Evolutionary conservation across 768 basidiomycete genomes (phyloP).

Genomic region (Cyclocybe cylindracea): DNA sequence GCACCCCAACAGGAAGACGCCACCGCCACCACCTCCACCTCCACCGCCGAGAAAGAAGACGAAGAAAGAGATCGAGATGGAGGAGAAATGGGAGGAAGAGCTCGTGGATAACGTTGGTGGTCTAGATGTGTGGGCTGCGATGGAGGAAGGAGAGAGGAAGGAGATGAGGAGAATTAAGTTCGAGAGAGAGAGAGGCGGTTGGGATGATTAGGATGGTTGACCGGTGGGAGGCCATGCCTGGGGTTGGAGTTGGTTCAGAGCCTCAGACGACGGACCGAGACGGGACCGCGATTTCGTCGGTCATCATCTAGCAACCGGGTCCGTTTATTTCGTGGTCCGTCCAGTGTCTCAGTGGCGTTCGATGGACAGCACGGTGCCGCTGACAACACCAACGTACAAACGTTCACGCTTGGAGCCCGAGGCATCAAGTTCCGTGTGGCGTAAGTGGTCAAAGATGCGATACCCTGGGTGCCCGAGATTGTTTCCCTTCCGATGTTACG

Average conservation of each 20-base stretch:
- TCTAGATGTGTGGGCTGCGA: constrained; percentile 53
- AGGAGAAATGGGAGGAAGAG: constrained; percentile 83
- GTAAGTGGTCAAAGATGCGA: too few species aligned
- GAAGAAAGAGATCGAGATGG: constrained; percentile 74
- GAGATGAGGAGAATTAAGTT: constrained; percentile 60
- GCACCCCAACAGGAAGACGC: constrained; percentile 71
- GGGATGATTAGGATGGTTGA: constrained; percentile 43
- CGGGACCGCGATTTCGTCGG: too few species aligned
- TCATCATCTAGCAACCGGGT: too few species aligned
- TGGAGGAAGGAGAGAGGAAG: constrained; percentile 52
- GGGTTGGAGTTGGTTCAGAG: neutral
- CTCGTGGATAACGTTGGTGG: constrained; percentile 73
- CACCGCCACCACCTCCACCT: constrained; percentile 71
- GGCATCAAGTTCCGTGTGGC: too few species aligned
- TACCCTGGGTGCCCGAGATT: too few species aligned
- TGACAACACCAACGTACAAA: too few species aligned
- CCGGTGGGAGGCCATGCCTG: neutral
- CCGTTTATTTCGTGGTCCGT: too few species aligned
- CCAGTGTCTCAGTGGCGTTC: too few species aligned
- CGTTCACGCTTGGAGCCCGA: too few species aligned
- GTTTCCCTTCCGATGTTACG: too few species aligned
- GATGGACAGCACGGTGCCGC: too few species aligned
- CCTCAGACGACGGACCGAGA: too few species aligned
- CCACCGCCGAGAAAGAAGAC: constrained; percentile 76
- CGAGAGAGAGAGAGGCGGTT: constrained; percentile 61